Percentiles rank a stretch among this genome's conserved stretches.
These are phyloP conservation scores for Suillus americanus DNA, from an alignment of 768 basidiomycete species.

Conservation along the genomic window DNA sequence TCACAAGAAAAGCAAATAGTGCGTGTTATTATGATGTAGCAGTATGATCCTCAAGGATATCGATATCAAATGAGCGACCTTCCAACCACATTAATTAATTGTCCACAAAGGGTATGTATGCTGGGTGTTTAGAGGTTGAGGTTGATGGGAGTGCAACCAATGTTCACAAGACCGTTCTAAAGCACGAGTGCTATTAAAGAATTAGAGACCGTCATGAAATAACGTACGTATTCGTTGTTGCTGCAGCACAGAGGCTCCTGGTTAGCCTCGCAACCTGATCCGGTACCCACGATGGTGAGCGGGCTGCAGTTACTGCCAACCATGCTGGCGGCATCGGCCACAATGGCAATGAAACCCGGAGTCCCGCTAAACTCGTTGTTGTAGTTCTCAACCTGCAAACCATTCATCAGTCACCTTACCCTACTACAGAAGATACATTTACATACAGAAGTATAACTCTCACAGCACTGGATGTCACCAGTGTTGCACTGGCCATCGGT, in stretches of 20 bases:
- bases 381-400: background rate
- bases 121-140: slow-evolving; percentile 10
- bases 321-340: background rate
- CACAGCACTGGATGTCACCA: slow-evolving; percentile 1
- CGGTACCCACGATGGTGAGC: slow-evolving; percentile 25
- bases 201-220: background rate
- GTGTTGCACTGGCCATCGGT: slow-evolving; percentile 4
- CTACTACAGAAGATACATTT: background rate
- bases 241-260: slow-evolving; percentile 46
- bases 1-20: background rate
- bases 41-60: background rate
- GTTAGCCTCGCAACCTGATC: background rate
- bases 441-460: background rate
- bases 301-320: slow-evolving; percentile 40
- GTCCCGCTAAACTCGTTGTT: background rate
- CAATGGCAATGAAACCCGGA: background rate
- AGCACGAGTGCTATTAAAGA: too few relatives aligned
- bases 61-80: background rate
- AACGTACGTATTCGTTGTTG: slow-evolving; percentile 42
- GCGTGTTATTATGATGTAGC: background rate
- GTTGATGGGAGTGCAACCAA: slow-evolving; percentile 40
- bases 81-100: background rate
- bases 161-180: slow-evolving; percentile 35
- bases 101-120: background rate
- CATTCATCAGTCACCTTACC: background rate